Evolutionary conservation across 2,329 filamentous ascomycete genomes (phyloP).

Genomic region (Amylocarpus encephaloides): DNA sequence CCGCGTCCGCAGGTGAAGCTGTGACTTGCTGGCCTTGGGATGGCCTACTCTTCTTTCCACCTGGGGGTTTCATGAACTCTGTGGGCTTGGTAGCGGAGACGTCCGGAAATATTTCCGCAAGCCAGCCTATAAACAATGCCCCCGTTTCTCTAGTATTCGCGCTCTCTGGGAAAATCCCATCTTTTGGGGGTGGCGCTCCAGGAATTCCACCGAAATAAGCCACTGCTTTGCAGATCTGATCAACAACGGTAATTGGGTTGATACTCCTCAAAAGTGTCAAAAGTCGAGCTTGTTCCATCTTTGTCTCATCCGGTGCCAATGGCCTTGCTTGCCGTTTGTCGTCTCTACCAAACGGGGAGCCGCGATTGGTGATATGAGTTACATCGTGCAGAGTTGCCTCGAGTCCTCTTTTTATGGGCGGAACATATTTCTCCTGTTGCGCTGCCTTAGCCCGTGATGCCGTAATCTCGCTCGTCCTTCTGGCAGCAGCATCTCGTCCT

Average conservation of each 20-base stretch:
- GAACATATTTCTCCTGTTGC: constrained; percentile 47
- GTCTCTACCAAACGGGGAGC: constrained; percentile 26
- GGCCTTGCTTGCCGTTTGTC: constrained; percentile 27
- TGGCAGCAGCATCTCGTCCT: constrained; percentile 44
- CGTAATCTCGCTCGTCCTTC: constrained; percentile 56
- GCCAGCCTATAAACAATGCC: constrained; percentile 53
- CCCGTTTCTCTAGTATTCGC: constrained; percentile 51
- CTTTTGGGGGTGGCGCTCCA: constrained; percentile 44
- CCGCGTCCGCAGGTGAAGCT: constrained; percentile 2
- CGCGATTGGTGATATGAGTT: constrained; percentile 12
- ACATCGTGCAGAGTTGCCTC: constrained; percentile 22
- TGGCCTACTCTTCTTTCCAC: constrained; percentile 24
- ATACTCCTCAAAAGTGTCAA: constrained; percentile 50
- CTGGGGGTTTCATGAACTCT: constrained; percentile 13
- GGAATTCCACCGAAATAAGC: constrained; percentile 59
- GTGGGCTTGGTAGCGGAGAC: constrained; percentile 11
- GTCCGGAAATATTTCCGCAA: constrained; percentile 55
- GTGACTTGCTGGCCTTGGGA: constrained; percentile 17
- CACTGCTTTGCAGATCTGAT: constrained; percentile 56
- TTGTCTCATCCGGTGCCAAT: constrained; percentile 44
- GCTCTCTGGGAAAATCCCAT: constrained; percentile 49
- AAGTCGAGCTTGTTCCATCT: constrained; percentile 53
- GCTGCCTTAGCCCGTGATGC: constrained; percentile 51
- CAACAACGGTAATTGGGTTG: constrained; percentile 50
- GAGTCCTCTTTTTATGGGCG: constrained; percentile 34